Evolutionary conservation across 805 yeast genomes (phyloP).

Genomic region (Starmerella stellata): DNA sequence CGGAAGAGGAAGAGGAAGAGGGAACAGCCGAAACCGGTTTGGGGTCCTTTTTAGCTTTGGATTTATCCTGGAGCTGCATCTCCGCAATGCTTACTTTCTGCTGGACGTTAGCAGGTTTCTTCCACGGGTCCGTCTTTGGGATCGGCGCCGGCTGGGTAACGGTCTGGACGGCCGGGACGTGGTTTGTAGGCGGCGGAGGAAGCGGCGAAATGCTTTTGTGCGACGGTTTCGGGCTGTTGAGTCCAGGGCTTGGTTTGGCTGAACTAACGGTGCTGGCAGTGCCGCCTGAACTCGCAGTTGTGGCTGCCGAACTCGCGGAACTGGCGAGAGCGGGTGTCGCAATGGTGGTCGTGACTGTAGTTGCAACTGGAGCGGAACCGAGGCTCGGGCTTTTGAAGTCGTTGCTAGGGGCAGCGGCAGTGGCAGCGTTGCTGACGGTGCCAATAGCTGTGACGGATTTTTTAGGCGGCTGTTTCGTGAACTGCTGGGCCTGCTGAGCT

Average conservation of each 20-base stretch:
- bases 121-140: constrained; percentile 13
- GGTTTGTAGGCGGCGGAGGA: not conserved
- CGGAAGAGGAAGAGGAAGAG: constrained; percentile 5
- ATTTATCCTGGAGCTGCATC: constrained; percentile 6
- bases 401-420: no score
- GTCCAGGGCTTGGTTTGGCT: not conserved
- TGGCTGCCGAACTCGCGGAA: no score
- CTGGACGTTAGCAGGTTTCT: constrained; percentile 10
- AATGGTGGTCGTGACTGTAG: no score
- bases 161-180: not conserved
- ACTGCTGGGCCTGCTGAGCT: no score
- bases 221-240: constrained; percentile 2
- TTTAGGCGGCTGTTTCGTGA: no score
- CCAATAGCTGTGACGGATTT: no score
- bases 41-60: constrained; percentile 5
- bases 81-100: constrained; percentile 11
- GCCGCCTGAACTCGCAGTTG: no score
- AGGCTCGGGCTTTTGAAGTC: no score
- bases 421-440: no score
- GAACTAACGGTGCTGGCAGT: not conserved
- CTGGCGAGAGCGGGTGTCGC: no score
- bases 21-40: constrained; percentile 3
- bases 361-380: no score
- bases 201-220: constrained; percentile 4
- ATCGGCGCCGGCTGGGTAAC: constrained; percentile 8